Base-by-base conservation (phyloP, 2,329 filamentous ascomycete genomes). In the Monosporascus sp. region DNA sequence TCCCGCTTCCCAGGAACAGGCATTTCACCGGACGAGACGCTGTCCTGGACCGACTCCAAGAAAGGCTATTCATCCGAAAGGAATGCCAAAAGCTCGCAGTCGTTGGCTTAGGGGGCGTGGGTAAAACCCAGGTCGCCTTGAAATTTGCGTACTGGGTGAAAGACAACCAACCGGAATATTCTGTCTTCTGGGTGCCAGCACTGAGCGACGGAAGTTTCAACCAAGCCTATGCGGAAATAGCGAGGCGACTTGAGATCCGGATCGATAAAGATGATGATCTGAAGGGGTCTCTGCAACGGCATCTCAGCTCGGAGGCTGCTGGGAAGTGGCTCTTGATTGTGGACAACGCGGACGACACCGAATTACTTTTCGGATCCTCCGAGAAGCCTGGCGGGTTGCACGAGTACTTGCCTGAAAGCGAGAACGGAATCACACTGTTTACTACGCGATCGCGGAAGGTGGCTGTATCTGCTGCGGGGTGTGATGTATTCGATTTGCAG, bases 221-320 rank as follows among this genome's bases (percentile, higher is more conserved):
- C 38, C 66, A 72, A 50, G 71, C 71, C 14, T 76, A 69, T 53
- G 48, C 47, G 2, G 63, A 65, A 5, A 65, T 75, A 4, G 67
- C 63, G 2, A 62, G 58, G 39, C 60, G 65, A 58, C 61, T 75
- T 14, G 45, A 52, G 1, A 57, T 70, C 6, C 39, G 72, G 14
- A 70, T 78, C 2, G 77, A 77, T 47, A 59, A 79, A 49, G 82
- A 82, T 54, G 70, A 72, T 47, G 84, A 88, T 55, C 61, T 83
- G 38, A 78, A 80, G 50, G 81, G 85, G 58, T 76, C 82, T 68
- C 83, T 88, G 60, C 74, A 80, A 14, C 47, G 49, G 3, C 57
- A 68, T 20, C 58, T 73, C 0, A 62, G 55, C 41, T 66, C 61
- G 0, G 56, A 62, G n/a, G 52, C 48, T 3, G 51, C 60, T 0